These are phyloP conservation scores for Podaxis sp. DNA, from an alignment of 768 basidiomycete species.

Conservation along the genomic window DNA sequence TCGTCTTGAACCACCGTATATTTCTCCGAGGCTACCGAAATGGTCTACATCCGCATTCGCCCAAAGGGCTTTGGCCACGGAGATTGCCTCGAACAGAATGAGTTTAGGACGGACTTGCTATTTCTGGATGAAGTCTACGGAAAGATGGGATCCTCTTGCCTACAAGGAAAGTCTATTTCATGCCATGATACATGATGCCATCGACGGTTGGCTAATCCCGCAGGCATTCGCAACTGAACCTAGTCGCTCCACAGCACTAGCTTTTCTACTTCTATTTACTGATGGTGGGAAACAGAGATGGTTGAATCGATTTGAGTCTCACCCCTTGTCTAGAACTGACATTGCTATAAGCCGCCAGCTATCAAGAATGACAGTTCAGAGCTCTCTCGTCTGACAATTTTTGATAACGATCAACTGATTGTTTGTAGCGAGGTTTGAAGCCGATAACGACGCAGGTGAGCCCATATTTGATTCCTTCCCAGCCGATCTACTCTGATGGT, in stretches of 20 bases:
- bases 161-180: background rate
- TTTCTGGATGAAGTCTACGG: background rate
- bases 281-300: background rate
- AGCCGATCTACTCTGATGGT: background rate
- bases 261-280: background rate
- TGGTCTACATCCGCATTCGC: background rate
- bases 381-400: background rate
- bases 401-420: background rate
- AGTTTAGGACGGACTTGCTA: background rate
- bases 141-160: background rate
- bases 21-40: background rate
- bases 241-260: background rate
- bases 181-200: background rate
- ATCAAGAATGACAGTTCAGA: background rate
- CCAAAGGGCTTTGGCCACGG: constrained; percentile 1
- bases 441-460: background rate
- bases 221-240: background rate
- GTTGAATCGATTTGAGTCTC: background rate
- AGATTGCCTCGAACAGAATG: constrained; percentile 3
- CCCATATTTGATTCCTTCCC: background rate
- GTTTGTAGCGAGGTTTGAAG: background rate
- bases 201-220: background rate
- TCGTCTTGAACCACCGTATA: background rate
- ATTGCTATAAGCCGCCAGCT: background rate
- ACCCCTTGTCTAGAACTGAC: background rate